phyloP scores from a whole-genome alignment of 2,329 filamentous ascomycete genomes.

The Endoconidiophora laricicola region DNA sequence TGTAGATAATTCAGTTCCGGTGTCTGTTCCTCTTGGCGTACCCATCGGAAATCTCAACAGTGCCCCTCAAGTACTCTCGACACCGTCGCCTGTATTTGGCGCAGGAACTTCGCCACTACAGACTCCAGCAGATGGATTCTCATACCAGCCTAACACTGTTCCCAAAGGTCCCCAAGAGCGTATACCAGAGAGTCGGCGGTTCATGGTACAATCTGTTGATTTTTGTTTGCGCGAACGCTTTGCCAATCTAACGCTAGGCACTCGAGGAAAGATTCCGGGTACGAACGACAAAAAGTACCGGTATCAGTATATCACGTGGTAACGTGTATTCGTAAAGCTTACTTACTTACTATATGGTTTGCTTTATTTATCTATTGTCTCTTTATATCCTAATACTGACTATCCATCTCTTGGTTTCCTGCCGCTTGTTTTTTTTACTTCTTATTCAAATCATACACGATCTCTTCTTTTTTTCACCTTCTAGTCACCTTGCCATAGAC shows the following conservation, averaged over 20 bases:
- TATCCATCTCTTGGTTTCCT: neutral
- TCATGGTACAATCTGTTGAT: slow-evolving; percentile 39
- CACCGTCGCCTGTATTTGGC: neutral
- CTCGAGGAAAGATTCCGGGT: slow-evolving; percentile 31
- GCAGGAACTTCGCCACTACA: neutral
- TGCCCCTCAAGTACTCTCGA: neutral
- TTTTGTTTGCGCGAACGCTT: slow-evolving; percentile 37
- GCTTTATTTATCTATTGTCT: neutral
- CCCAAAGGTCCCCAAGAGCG: too few relatives aligned
- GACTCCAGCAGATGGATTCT: neutral
- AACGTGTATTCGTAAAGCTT: too few relatives aligned
- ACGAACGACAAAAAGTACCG: slow-evolving; percentile 30
- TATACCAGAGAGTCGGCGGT: slow-evolving; percentile 36
- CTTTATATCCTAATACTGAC: neutral
- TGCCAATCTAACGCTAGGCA: slow-evolving; percentile 36
- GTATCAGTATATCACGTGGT: slow-evolving; percentile 33
- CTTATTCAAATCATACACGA: neutral
- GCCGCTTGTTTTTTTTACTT: neutral
- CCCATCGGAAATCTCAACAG: neutral
- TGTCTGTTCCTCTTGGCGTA: neutral
- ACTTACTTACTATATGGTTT: neutral
- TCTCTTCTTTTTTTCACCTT: too few relatives aligned
- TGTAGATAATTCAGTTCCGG: neutral
- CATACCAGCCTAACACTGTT: too few relatives aligned
- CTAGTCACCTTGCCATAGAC: neutral